These are phyloP conservation scores for Elsinoe australis DNA, from an alignment of 2,329 filamentous ascomycete species.

Conservation along the genomic window DNA sequence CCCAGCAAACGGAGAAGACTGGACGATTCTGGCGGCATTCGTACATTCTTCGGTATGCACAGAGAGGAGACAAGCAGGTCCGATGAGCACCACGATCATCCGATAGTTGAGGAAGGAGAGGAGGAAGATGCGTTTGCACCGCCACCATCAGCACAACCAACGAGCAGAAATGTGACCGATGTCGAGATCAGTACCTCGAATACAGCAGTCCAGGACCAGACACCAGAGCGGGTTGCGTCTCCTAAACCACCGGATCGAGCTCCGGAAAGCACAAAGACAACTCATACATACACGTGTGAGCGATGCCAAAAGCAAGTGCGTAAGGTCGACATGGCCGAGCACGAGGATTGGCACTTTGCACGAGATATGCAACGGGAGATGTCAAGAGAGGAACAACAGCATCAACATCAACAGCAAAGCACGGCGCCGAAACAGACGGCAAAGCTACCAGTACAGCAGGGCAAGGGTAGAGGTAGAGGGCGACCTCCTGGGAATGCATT, in stretches of 20 bases:
- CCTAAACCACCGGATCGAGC: not conserved
- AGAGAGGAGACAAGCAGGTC: constrained; percentile 22
- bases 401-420: constrained; percentile 19
- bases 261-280: not conserved
- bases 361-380: constrained; percentile 70
- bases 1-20: constrained; percentile 32
- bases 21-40: constrained; percentile 29
- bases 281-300: constrained; percentile 13
- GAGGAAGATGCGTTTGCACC: constrained; percentile 18
- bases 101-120: not conserved
- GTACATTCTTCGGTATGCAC: constrained; percentile 30
- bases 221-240: no score
- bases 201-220: no score
- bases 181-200: constrained; percentile 41
- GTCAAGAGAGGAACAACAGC: constrained; percentile 28
- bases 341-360: constrained; percentile 92
- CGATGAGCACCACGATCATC: constrained; percentile 17
- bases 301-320: constrained; percentile 39
- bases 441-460: constrained; percentile 1
- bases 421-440: constrained; percentile 11
- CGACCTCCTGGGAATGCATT: constrained; percentile 27
- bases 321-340: constrained; percentile 57
- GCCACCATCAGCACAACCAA: constrained; percentile 22
- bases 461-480: constrained; percentile 29
- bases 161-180: constrained; percentile 54